A percentile compares a stretch with the other conserved stretches of the same genome.
These are phyloP conservation scores for Phytophthora agathidicida DNA, from an alignment of 352 stramenopile species.

Conservation along the genomic window DNA sequence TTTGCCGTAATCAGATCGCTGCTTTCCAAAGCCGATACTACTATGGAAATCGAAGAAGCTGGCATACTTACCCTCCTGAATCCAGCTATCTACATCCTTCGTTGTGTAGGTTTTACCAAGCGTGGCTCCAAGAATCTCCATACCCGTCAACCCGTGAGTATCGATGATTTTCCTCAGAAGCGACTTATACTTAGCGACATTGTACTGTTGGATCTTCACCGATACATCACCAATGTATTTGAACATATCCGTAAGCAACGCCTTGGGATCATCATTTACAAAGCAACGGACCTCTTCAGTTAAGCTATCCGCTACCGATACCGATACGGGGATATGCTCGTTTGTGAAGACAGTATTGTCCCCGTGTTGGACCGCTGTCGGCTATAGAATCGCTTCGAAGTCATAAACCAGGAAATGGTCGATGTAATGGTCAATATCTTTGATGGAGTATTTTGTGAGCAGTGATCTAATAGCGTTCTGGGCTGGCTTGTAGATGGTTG, in stretches of 20 bases:
- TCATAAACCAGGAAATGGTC: slow-evolving; percentile 13
- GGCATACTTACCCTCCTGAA: not conserved
- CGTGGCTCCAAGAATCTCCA: not conserved
- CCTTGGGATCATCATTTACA: slow-evolving; percentile 4
- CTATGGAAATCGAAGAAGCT: slow-evolving; percentile 16
- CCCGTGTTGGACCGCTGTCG: not conserved
- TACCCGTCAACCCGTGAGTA: not conserved
- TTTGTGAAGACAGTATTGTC: not conserved
- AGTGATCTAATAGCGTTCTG: slow-evolving; percentile 12
- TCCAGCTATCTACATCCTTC: slow-evolving; percentile 2
- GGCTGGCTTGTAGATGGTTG: slow-evolving; percentile 15
- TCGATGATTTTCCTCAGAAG: slow-evolving; percentile 3
- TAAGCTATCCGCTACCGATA: not conserved
- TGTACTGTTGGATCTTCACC: not conserved
- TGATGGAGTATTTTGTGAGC: slow-evolving; percentile 17
- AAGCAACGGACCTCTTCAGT: slow-evolving; percentile 1
- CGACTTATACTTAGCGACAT: not conserved
- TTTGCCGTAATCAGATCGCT: slow-evolving; percentile 4
- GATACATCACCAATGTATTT: slow-evolving; percentile 1
- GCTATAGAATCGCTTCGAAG: slow-evolving; percentile 3
- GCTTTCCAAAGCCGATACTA: not conserved
- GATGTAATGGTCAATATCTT: slow-evolving; percentile 1
- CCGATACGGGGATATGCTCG: not conserved
- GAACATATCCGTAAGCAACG: slow-evolving; percentile 2
- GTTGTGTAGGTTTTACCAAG: slow-evolving; percentile 3